Base-by-base conservation (phyloP, 1,139 yeast genomes). In the Starmera stellimalicola region DNA sequence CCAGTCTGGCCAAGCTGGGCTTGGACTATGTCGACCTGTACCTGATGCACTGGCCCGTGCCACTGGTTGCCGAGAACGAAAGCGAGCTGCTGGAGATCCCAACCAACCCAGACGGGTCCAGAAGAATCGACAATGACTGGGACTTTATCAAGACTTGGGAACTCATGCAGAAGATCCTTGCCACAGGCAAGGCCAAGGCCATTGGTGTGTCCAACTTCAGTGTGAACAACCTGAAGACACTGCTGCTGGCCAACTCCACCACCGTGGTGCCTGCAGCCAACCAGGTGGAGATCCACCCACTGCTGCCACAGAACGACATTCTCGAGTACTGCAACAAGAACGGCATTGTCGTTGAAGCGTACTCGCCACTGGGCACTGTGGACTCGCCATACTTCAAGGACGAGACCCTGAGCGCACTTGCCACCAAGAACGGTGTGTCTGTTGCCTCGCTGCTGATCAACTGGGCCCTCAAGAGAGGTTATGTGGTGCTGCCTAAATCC, bases 41-140 rank as follows among this genome's bases (percentile, higher is more conserved):
- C 55, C 68, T 87, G 54, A 70, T 84, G 51, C 96, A 88, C 60
- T 85, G 94, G 95, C 96, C 96, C 5, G 66, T 72, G 34, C 68
- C 83, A 2, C 53, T 73, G 38, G 64, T 68, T 38, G 59, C 56
- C 47, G 63, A 63, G 30, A 57, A 58, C 27, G 62, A 65, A 35
- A 55, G 52, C 2, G 44, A 55, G 26, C 43, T 47, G 25, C 54
- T 63, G 27, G 41, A 52, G 23, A 42, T 63, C 34, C 77, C 77
- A 33, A 39, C 40, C 16, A 48, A 49, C 17, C 57, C 57, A 14
- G 70, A 68, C 37, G 77, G 76, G 16, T 50, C 64, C n/a, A 52
- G 60, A 27, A 68, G 67, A 37, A 45, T 63, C 33, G 64, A 71
- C 38, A 55, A 62, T 31, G 48, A 45, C 10, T 76, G 80, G 73